A percentile compares a stretch with the other conserved stretches of the same genome.
These are phyloP conservation scores for Penicillium polonicum DNA, from an alignment of 2,329 filamentous ascomycete genomes.

Conservation along the genomic window DNA sequence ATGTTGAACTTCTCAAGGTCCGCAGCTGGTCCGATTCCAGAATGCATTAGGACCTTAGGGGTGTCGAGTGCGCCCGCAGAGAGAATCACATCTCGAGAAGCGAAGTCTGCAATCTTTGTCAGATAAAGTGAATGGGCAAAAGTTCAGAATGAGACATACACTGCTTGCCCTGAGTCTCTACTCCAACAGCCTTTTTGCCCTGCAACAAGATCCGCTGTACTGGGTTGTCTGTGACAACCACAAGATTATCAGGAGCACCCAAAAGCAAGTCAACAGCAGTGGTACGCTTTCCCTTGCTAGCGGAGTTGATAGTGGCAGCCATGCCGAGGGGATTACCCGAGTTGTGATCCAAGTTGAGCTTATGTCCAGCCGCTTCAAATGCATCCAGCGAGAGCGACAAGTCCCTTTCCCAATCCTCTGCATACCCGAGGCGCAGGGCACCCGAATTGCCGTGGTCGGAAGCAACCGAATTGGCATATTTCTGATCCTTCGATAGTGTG, in stretches of 20 bases:
- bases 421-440: constrained; percentile 51
- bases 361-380: constrained; percentile 50
- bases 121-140: not conserved
- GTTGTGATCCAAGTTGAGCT: constrained; percentile 56
- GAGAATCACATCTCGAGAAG: constrained; percentile 43
- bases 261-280: constrained; percentile 55
- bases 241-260: constrained; percentile 51
- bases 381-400: constrained; percentile 48
- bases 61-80: constrained; percentile 41
- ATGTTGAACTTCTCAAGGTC: constrained; percentile 46
- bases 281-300: constrained; percentile 49
- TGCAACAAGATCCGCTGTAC: constrained; percentile 52
- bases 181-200: constrained; percentile 47
- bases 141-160: constrained; percentile 33
- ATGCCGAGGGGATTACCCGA: constrained; percentile 60
- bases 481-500: constrained; percentile 38
- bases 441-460: constrained; percentile 53
- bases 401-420: constrained; percentile 51
- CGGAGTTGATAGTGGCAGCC: constrained; percentile 51
- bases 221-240: constrained; percentile 49
- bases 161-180: constrained; percentile 42
- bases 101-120: constrained; percentile 23
- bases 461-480: constrained; percentile 49
- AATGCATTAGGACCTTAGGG: constrained; percentile 48
- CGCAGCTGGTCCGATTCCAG: constrained; percentile 48